Evolutionary conservation across 192 early-diverging fungal genomes (phyloP), one percentile per base, ranked within the genome.

Genomic region (Geranomyces variabilis): DNA sequence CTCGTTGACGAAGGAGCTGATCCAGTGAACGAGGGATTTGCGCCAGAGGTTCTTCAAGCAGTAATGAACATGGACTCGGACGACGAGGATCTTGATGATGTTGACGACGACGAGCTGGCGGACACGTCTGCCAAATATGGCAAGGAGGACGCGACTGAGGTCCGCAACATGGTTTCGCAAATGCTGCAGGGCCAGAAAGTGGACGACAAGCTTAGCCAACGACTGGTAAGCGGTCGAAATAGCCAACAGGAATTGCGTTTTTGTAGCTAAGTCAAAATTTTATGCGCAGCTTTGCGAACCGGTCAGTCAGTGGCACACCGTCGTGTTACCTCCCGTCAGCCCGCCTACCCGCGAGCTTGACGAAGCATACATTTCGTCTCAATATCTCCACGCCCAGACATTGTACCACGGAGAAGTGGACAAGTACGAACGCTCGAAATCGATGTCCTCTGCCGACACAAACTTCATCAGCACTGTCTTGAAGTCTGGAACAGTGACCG

Each of bases 391-490:
- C 69, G 92, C 93, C 0, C 86, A 84, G 65, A 70, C 84, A 22
- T 76, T 95, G 19, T 81, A 91, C 71, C 79, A 84, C 28, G 63
- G 80, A 43, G 93, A 96, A 60, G 91, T 89, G 75, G 68, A 80
- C 26, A 76, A 60, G 26, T 83, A 74, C 69, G 75, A 80, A 28
- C 46, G 26, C 6, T 53, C 62, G 6, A 80, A 87, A 48, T 81
- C 81, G 30, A 78, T 90, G 44, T 90, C 90, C 13, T 85, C 89
- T 3, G 89, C 93, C 22, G 94, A 99, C 82, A 84, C 84, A 61
- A 87, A 86, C 44, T 99, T 97, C 78, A 85, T 97, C 17, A 80
- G 90, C 21, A 93, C 91, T 49, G 92, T 99, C 41, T 79, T 99
- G 76, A 78, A 88, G 51, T 93, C 92, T 31, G 97, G 97, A 79